phyloP scores from a whole-genome alignment of 108 stramenopile genomes.

The Bacterosira constricta region DNA sequence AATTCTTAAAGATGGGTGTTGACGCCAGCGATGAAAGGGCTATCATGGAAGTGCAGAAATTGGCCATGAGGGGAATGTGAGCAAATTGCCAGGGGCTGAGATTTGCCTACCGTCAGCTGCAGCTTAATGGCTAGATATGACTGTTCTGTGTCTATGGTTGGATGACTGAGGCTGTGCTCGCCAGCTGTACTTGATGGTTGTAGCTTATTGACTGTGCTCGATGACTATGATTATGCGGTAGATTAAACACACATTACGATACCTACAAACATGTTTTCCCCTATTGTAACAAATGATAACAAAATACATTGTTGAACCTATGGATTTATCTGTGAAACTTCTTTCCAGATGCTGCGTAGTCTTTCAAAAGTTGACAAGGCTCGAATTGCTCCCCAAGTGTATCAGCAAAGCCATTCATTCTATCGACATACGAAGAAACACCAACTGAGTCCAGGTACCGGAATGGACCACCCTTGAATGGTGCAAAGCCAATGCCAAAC shows the following conservation, averaged over 20 bases:
- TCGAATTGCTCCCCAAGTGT: constrained; percentile 96
- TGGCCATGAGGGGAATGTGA: no score
- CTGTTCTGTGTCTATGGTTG: no score
- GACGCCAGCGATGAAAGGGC: no score
- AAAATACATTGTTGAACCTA: not conserved
- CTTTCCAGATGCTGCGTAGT: constrained; percentile 92
- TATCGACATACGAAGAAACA: constrained; percentile 84
- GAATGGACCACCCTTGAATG: constrained; percentile 99
- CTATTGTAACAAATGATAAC: not conserved
- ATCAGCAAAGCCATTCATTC: constrained; percentile 94
- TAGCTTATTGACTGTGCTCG: no score
- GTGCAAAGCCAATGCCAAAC: constrained; percentile 99
- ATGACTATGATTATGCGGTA: no score
- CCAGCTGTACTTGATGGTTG: no score
- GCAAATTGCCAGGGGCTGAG: no score
- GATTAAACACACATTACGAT: not conserved
- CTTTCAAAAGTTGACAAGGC: constrained; percentile 95
- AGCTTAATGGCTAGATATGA: no score
- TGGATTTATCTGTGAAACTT: constrained; percentile 82
- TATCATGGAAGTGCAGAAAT: no score
- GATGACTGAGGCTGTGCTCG: no score
- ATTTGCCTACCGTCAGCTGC: no score
- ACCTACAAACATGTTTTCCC: not conserved
- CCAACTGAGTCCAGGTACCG: constrained; percentile 94
- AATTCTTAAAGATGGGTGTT: no score